These are phyloP conservation scores for Arthromyces matolae DNA, from an alignment of 768 basidiomycete genomes.

Conservation along the genomic window DNA sequence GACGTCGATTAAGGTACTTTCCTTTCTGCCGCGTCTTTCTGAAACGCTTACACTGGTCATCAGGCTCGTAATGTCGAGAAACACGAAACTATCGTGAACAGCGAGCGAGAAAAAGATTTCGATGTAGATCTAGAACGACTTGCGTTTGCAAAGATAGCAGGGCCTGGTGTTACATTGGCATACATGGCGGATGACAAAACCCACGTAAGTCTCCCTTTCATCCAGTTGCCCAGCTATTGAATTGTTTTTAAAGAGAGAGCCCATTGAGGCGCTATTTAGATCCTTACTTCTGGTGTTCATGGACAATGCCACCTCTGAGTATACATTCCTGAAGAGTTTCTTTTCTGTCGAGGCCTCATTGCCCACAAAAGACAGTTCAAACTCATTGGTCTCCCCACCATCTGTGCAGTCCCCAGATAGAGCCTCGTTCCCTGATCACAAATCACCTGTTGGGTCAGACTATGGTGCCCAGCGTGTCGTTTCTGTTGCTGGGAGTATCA, in stretches of 20 bases:
- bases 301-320: constrained; percentile 94
- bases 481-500: constrained; percentile 32
- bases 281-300: constrained; percentile 87
- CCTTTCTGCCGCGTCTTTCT: neutral
- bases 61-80: constrained; percentile 71
- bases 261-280: constrained; percentile 78
- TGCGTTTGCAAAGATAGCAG: constrained; percentile 68
- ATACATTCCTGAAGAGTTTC: constrained; percentile 81
- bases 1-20: constrained; percentile 66
- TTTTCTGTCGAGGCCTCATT: constrained; percentile 49
- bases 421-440: constrained; percentile 36
- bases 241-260: constrained; percentile 58
- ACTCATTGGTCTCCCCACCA: constrained; percentile 33
- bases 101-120: constrained; percentile 38
- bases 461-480: constrained; percentile 34
- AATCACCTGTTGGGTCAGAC: constrained; percentile 50
- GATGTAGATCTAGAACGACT: constrained; percentile 55
- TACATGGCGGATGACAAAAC: constrained; percentile 89
- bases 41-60: neutral
- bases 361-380: constrained; percentile 32
- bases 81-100: constrained; percentile 55
- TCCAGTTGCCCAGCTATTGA: constrained; percentile 2
- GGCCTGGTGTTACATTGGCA: constrained; percentile 74
- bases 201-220: constrained; percentile 55
- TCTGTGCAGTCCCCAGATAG: constrained; percentile 42